Evolutionary conservation across 208 protist species (phyloP).

Genomic region (Kentomonas sorsogonicus): DNA sequence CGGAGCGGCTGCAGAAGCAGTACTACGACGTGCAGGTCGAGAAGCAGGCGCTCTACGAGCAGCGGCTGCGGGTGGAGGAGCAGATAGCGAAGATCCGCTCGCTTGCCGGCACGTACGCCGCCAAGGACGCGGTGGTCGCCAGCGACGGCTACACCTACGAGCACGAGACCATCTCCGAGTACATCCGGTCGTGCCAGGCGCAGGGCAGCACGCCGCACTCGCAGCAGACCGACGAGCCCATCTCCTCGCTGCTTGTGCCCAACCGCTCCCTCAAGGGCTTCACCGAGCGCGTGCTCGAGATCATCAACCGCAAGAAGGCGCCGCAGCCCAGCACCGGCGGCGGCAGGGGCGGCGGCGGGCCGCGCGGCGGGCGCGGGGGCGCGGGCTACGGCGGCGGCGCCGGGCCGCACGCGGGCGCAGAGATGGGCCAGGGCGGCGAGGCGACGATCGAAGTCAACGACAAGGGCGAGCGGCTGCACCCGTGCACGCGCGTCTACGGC

Average conservation of each 20-base stretch:
- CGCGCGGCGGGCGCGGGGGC: too few relatives aligned
- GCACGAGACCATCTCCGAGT: conserved; percentile 71
- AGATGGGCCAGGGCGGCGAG: conserved; percentile 4
- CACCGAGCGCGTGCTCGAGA: conserved; percentile 55
- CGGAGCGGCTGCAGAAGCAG: conserved; percentile 32
- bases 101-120: conserved; percentile 29
- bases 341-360: conserved; percentile 15
- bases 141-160: conserved; percentile 91
- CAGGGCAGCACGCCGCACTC: conserved; percentile 52
- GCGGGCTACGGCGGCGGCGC: conserved; percentile 2
- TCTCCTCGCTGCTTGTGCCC: conserved; percentile 66
- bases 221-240: conserved; percentile 55
- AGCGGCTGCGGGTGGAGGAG: conserved; percentile 45
- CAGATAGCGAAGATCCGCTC: conserved; percentile 38
- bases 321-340: conserved; percentile 8
- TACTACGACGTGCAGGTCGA: conserved; percentile 33
- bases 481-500: conserved; percentile 85
- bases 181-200: conserved; percentile 50
- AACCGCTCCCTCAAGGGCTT: conserved; percentile 79
- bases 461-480: conserved; percentile 67
- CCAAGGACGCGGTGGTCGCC: conserved; percentile 85
- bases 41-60: conserved; percentile 55
- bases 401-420: conserved; percentile 2
- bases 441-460: conserved; percentile 37
- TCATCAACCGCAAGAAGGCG: conserved; percentile 23